These are phyloP conservation scores for Furcasterigmium furcatum DNA, from an alignment of 2,329 filamentous ascomycete genomes.

Conservation along the genomic window DNA sequence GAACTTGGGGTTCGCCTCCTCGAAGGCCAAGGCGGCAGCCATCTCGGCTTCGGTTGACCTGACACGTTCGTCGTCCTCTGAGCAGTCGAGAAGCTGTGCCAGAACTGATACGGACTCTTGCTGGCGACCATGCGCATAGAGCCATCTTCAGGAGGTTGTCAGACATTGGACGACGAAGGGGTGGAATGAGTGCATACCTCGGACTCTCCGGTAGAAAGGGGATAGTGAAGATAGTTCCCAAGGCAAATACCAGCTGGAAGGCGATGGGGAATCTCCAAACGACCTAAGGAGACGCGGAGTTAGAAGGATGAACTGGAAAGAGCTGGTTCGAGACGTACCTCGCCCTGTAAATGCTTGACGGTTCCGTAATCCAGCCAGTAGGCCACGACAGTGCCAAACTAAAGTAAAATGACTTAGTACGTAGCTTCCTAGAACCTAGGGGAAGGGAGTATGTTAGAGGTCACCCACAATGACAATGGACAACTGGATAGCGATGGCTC, in stretches of 20 bases:
- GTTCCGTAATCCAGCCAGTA: slow-evolving; percentile 1
- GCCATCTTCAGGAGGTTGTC: neutral
- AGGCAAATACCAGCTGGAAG: neutral
- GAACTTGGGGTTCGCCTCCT: neutral
- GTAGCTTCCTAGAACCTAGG: neutral
- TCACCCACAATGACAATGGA: neutral
- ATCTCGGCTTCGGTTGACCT: neutral
- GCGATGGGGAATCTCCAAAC: slow-evolving; percentile 1
- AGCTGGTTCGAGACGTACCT: neutral
- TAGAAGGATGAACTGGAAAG: neutral
- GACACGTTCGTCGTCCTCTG: neutral
- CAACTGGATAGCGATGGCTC: neutral
- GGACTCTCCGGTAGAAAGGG: neutral
- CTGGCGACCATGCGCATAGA: neutral
- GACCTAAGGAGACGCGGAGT: neutral
- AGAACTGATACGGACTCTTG: neutral
- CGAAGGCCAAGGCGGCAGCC: neutral
- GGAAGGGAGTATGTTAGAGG: neutral
- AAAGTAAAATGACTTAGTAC: neutral
- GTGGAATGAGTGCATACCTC: neutral
- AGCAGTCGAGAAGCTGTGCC: neutral
- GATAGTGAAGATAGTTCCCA: neutral
- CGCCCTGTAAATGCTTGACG: neutral
- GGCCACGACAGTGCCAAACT: slow-evolving; percentile 1
- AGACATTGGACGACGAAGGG: neutral